Conservation (phyloP, 805 yeast species). For the Schizosaccharomyces octosporus region DNA sequence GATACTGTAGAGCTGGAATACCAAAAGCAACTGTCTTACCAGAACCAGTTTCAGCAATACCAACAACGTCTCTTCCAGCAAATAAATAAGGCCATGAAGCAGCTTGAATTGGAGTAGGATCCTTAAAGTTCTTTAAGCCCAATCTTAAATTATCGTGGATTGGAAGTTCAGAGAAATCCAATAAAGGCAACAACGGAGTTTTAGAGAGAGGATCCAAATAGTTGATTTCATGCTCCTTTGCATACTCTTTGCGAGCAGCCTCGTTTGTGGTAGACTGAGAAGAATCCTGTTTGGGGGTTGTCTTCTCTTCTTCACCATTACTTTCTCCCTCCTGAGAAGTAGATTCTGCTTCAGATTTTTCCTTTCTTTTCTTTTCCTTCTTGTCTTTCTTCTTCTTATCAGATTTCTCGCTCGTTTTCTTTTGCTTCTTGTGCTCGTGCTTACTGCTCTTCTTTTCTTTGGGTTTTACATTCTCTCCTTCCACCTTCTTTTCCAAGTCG, state of each 20-base stretch:
- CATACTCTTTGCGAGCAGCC: slow-evolving; percentile 17
- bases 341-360: slow-evolving; percentile 12
- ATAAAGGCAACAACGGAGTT: slow-evolving; percentile 32
- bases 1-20: slow-evolving; percentile 74
- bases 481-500: not conserved
- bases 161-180: slow-evolving; percentile 37
- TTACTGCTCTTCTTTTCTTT: not conserved
- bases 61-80: slow-evolving; percentile 62
- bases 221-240: slow-evolving; percentile 23
- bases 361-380: slow-evolving; percentile 10
- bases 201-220: slow-evolving; percentile 36
- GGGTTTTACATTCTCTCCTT: not conserved
- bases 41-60: slow-evolving; percentile 96
- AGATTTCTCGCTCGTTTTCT: not conserved
- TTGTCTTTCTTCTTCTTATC: not conserved
- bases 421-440: not conserved
- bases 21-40: slow-evolving; percentile 96
- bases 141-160: slow-evolving; percentile 31
- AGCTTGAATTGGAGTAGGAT: slow-evolving; percentile 90
- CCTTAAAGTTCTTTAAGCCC: slow-evolving; percentile 48
- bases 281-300: not conserved
- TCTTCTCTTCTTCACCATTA: slow-evolving; percentile 9
- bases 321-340: slow-evolving; percentile 7
- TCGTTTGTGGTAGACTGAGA: not conserved
- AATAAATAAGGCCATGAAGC: slow-evolving; percentile 82